Conservation (phyloP, 495 filamentous ascomycete genomes). For the Neurospora sp. region DNA sequence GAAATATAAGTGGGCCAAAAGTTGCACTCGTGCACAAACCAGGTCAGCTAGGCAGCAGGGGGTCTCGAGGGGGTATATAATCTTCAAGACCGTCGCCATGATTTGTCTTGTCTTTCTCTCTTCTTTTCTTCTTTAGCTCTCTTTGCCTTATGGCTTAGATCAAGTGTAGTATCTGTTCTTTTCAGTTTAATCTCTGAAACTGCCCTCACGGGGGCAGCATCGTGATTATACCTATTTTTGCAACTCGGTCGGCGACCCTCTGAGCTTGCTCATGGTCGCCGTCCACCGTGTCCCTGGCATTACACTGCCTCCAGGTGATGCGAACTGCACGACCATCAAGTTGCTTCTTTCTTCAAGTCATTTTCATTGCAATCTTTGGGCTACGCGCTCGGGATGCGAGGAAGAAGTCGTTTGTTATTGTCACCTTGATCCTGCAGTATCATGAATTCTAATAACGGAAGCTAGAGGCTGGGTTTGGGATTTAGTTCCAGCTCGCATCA, state of each 20-base stretch:
- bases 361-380: not conserved
- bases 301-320: not conserved
- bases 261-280: not conserved
- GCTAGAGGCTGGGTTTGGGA: too few relatives aligned
- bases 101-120: not conserved
- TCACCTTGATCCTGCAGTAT: not conserved
- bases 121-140: not conserved
- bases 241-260: not conserved
- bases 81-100: not conserved
- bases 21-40: not conserved
- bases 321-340: not conserved
- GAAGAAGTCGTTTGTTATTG: not conserved
- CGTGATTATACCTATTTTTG: not conserved
- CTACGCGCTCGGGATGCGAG: not conserved
- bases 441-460: too few relatives aligned
- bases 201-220: not conserved
- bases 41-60: not conserved
- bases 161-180: not conserved
- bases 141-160: not conserved
- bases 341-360: not conserved
- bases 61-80: not conserved
- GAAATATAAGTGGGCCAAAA: not conserved
- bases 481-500: too few relatives aligned
- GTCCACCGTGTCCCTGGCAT: not conserved
- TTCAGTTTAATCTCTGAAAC: not conserved